These are phyloP conservation scores for Dalbergia cochinchinensis DNA, from an alignment of 306 rosid species.

Conservation along the genomic window DNA sequence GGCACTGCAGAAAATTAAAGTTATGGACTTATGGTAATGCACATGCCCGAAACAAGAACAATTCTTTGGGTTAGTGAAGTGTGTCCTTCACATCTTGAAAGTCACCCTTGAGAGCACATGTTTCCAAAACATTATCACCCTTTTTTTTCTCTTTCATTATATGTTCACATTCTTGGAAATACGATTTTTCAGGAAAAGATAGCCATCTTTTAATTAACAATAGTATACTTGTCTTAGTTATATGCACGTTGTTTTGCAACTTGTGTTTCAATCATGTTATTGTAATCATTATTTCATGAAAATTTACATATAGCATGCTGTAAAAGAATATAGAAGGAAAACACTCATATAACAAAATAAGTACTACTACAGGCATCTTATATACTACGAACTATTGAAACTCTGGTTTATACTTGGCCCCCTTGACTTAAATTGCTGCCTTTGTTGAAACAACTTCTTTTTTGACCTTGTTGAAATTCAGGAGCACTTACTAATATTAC, in stretches of 20 bases:
- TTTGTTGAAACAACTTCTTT: slow-evolving; percentile 6
- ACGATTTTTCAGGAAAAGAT: background rate
- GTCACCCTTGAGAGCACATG: slow-evolving; percentile 1
- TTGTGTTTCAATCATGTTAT: slow-evolving; percentile 3
- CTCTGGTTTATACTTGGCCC: background rate
- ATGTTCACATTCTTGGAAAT: slow-evolving; percentile 17
- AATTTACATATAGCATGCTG: background rate
- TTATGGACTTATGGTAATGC: background rate
- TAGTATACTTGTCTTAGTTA: background rate
- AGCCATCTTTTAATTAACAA: background rate
- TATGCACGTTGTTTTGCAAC: background rate
- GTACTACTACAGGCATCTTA: background rate
- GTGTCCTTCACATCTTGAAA: slow-evolving; percentile 24
- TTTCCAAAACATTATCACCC: slow-evolving; percentile 33
- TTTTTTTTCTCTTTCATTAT: too few species aligned
- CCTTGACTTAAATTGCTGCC: background rate
- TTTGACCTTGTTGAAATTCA: slow-evolving; percentile 17
- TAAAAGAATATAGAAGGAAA: background rate
- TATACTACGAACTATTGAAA: background rate
- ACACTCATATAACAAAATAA: too few species aligned
- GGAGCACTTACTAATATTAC: background rate
- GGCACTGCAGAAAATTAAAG: background rate
- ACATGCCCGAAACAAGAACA: slow-evolving; percentile 3
- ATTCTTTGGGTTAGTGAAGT: slow-evolving; percentile 29
- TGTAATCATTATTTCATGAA: slow-evolving; percentile 19